These are phyloP conservation scores for Gorgonomyces haynaldii DNA, from an alignment of 192 early-diverging fungal genomes.

Conservation along the genomic window DNA sequence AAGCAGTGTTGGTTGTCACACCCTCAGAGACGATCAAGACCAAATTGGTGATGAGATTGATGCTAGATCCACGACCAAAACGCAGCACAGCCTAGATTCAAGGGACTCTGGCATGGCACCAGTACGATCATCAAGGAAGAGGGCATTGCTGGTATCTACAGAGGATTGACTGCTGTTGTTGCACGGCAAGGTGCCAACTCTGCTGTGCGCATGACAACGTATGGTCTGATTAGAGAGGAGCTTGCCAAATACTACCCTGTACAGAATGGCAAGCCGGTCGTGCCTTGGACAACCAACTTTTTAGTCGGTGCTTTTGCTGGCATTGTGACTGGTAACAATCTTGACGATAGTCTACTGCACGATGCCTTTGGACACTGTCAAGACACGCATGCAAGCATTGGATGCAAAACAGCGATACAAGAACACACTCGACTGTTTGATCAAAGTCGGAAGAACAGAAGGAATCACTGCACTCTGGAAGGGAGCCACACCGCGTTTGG, in stretches of 20 bases:
- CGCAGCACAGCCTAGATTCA: conserved; percentile 55
- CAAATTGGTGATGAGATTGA: no score
- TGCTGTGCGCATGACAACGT: conserved; percentile 82
- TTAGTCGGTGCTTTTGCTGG: conserved; percentile 12
- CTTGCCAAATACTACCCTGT: conserved; percentile 20
- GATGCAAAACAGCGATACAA: conserved; percentile 61
- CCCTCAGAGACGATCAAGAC: conserved; percentile 93
- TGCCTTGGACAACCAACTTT: conserved; percentile 42
- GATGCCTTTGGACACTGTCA: conserved; percentile 96
- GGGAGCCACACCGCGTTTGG: conserved; percentile 82
- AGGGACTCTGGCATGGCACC: conserved; percentile 66
- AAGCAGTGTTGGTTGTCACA: conserved; percentile 81
- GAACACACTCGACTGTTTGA: conserved; percentile 61
- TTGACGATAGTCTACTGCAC: conserved; percentile 93
- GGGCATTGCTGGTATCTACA: conserved; percentile 74
- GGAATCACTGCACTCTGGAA: conserved; percentile 85
- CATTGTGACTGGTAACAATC: conserved; percentile 70
- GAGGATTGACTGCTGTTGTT: conserved; percentile 85
- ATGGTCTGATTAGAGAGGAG: conserved; percentile 63
- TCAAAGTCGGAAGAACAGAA: conserved; percentile 58
- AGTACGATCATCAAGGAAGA: conserved; percentile 51
- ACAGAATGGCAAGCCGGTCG: conserved; percentile 17
- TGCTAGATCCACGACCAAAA: conserved; percentile 93
- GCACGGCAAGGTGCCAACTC: conserved; percentile 91
- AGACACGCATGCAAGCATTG: conserved; percentile 90